Percentiles rank a stretch among this genome's conserved stretches.
Evolutionary conservation across 257 asterid genomes (phyloP).

Genomic region (Solanum virginianum): DNA sequence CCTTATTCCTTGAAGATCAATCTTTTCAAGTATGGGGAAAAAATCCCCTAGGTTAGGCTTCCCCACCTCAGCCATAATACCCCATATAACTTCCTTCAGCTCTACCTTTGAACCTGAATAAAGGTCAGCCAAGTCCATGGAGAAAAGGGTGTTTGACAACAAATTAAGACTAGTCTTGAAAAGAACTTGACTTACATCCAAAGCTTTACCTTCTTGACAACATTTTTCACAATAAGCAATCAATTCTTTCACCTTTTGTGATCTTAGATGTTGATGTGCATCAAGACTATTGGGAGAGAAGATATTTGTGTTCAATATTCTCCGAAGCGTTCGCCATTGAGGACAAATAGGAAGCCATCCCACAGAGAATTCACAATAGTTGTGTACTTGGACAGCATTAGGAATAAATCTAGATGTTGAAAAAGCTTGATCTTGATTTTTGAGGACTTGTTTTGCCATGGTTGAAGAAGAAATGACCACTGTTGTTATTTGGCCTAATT

Average conservation of each 20-base stretch:
- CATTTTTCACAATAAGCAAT: neutral
- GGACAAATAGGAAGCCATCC: neutral
- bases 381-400: neutral
- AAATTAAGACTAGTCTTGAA: conserved; percentile 5
- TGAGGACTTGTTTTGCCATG: neutral
- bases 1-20: neutral
- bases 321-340: neutral
- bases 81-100: neutral
- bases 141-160: conserved; percentile 11
- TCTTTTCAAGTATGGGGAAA: neutral
- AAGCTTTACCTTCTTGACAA: neutral
- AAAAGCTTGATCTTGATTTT: conserved; percentile 3
- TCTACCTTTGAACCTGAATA: neutral
- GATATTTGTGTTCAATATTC: neutral
- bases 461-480: conserved; percentile 3
- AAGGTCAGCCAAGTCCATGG: conserved; percentile 13
- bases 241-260: conserved; percentile 5
- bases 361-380: neutral
- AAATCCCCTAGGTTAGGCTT: neutral
- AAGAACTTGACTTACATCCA: neutral
- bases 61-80: neutral
- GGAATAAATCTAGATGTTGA: neutral
- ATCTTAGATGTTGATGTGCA: conserved; percentile 3
- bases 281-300: neutral
- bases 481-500: neutral